Base-by-base conservation (phyloP, 768 basidiomycete species). In the Lentinula detonsa region DNA sequence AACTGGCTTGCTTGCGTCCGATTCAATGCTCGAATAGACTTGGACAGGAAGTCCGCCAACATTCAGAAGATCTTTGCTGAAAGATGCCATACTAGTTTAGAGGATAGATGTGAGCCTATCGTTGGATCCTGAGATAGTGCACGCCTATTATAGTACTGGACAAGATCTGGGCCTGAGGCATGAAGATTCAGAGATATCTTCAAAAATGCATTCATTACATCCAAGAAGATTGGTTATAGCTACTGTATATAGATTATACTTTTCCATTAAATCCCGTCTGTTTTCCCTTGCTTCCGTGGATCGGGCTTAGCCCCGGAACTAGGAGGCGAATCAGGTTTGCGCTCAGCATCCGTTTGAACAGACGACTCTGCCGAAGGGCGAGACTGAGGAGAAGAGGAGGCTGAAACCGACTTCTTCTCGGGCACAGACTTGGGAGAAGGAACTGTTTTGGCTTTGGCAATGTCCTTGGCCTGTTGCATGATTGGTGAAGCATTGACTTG, bases 21-120 rank as follows among this genome's bases (percentile, higher is more conserved):
- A 61, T 3, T 57, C 58, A n/a, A 63, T 62, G 9, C 21, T 56
- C n/a, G 60, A 56, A 66, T 72, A 76, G 10, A 78, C 68, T 53
- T 73, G 64, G 16, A 76, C 69, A 34, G 70, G 65, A 15, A 81
- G 64, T 1, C 79, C 80, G 7, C 73, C 76, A 13, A 81, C 68
- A 4, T 67, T 43, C n/a, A 71, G 60, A 13, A 65, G 67, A 37
- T 74, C 64, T 34, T 67, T 69, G 55, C 55, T 33, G 40, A 56
- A 31, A 16, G 59, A 42, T 33, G 55, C 3, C 40, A 23, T 10
- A 21, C 16, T 13, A 39, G 37, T 39, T 39, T 13, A 39, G 5
- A 39, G 37, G 7, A 39, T 8, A 39, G 37, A 5, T 39, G 37
- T 39, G 37, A 13, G 13, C 42, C 13, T n/a, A n/a, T 43, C 13